Percentiles rank a stretch among this genome's conserved stretches.
These are phyloP conservation scores for Cucurbita argyrosperma DNA, from an alignment of 306 rosid genomes.

Conservation along the genomic window DNA sequence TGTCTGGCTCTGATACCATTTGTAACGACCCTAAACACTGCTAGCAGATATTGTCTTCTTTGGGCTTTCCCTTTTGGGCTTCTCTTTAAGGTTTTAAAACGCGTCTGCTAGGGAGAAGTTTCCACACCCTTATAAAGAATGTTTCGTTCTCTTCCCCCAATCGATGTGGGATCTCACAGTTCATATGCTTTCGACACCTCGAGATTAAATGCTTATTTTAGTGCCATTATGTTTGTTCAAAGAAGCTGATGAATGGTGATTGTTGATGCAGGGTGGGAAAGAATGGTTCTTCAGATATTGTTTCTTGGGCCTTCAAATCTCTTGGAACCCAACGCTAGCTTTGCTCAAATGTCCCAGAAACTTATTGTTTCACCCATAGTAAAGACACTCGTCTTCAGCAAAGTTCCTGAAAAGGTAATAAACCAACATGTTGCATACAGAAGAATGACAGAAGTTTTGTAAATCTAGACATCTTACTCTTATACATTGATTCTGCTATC, in stretches of 20 bases:
- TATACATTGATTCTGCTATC: background rate
- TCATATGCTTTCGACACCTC: background rate
- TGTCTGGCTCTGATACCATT: too few relatives aligned
- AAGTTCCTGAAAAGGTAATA: conserved; percentile 86
- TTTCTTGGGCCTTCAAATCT: conserved; percentile 95
- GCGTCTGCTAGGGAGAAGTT: too few relatives aligned
- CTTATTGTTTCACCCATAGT: conserved; percentile 95
- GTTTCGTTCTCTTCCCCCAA: too few relatives aligned
- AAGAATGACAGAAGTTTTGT: background rate
- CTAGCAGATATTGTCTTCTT: too few relatives aligned
- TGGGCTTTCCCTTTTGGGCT: too few relatives aligned
- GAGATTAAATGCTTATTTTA: background rate
- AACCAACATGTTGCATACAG: background rate
- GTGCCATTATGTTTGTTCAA: background rate
- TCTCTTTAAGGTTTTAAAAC: too few relatives aligned
- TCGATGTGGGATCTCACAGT: too few relatives aligned
- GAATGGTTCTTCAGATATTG: conserved; percentile 95
- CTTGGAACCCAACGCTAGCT: conserved; percentile 76
- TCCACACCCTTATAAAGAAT: too few relatives aligned
- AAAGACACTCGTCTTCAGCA: conserved; percentile 80
- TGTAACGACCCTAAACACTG: too few relatives aligned
- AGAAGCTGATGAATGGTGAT: conserved; percentile 1
- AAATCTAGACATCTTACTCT: background rate
- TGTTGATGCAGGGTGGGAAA: conserved; percentile 73
- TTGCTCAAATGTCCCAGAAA: conserved; percentile 84